Conservation (phyloP, 768 basidiomycete genomes). For the Boletus rufocinnamomeus region DNA sequence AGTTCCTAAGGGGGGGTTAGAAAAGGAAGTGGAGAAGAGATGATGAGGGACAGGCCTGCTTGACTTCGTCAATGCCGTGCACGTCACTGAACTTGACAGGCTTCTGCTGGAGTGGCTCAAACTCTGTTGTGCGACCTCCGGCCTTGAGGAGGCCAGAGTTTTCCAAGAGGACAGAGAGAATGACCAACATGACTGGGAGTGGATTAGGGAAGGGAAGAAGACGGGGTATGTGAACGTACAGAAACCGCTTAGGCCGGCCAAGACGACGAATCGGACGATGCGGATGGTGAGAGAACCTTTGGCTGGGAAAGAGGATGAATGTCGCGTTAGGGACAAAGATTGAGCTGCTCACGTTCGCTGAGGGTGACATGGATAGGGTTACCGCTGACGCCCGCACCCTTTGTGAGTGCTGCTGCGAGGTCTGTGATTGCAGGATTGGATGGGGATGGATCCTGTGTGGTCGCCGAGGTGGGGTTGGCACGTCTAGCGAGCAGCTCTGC, state of each 20-base stretch:
- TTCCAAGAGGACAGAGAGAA: conserved; percentile 88
- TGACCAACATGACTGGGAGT: conserved; percentile 70
- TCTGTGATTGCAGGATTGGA: conserved; percentile 43
- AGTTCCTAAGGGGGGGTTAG: conserved; percentile 61
- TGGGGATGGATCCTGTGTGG: conserved; percentile 13
- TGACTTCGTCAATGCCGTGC: conserved; percentile 97
- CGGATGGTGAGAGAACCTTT: conserved; percentile 68
- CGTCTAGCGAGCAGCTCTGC: conserved; percentile 40
- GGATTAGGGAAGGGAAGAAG: conserved; percentile 7
- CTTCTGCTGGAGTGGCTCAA: conserved; percentile 79
- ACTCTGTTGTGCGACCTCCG: conserved; percentile 77
- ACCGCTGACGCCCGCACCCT: conserved; percentile 44
- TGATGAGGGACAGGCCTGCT: conserved; percentile 59
- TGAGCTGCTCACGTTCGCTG: conserved; percentile 65
- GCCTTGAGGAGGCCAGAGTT: conserved; percentile 93
- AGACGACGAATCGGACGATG: conserved; percentile 60
- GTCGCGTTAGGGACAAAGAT: not conserved
- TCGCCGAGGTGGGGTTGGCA: conserved; percentile 10
- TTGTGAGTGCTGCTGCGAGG: conserved; percentile 42
- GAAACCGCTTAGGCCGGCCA: conserved; percentile 59
- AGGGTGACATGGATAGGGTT: conserved; percentile 82
- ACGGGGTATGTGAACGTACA: conserved; percentile 46
- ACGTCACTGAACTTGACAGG: conserved; percentile 92
- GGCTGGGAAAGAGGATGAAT: conserved; percentile 41
- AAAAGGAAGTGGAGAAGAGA: not conserved